Percentiles rank a stretch among this genome's conserved stretches.
These are phyloP conservation scores for Monosporozyma solicola DNA, from an alignment of 805 yeast species.

Conservation along the genomic window DNA sequence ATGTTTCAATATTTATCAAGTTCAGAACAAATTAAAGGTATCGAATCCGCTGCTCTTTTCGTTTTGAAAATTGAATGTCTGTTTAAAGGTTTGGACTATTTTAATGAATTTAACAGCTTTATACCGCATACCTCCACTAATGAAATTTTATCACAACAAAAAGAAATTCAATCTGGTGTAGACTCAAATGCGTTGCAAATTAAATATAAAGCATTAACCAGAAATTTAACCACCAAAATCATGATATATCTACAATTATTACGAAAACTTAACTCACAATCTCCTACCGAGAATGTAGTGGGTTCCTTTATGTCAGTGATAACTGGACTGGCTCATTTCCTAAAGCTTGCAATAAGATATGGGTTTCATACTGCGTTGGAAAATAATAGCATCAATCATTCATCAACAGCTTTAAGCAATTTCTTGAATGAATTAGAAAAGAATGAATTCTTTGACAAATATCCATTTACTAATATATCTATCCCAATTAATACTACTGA, in stretches of 20 bases:
- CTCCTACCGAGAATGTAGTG: conserved; percentile 28
- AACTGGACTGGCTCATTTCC: conserved; percentile 86
- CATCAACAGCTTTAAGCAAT: conserved; percentile 52
- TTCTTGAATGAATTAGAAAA: conserved; percentile 48
- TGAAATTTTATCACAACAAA: not conserved
- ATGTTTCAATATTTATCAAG: conserved; percentile 81
- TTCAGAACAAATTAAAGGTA: conserved; percentile 59
- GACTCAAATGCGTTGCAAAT: not conserved
- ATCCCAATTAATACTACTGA: conserved; percentile 62
- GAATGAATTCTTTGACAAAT: conserved; percentile 33
- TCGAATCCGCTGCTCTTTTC: conserved; percentile 59
- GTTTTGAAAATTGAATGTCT: conserved; percentile 67
- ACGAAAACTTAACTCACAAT: conserved; percentile 44
- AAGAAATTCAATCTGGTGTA: not conserved
- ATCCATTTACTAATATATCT: conserved; percentile 34
- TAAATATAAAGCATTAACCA: conserved; percentile 38
- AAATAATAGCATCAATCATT: conserved; percentile 46
- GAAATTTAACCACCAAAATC: conserved; percentile 79
- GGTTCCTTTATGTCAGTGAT: conserved; percentile 71
- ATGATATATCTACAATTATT: conserved; percentile 82
- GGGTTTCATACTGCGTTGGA: conserved; percentile 74
- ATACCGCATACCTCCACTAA: not conserved
- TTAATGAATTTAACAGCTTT: conserved; percentile 20
- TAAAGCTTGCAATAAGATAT: conserved; percentile 73
- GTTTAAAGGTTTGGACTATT: conserved; percentile 62